Base-by-base conservation (phyloP, 2,329 filamentous ascomycete genomes). In the Aspergillus sp. region DNA sequence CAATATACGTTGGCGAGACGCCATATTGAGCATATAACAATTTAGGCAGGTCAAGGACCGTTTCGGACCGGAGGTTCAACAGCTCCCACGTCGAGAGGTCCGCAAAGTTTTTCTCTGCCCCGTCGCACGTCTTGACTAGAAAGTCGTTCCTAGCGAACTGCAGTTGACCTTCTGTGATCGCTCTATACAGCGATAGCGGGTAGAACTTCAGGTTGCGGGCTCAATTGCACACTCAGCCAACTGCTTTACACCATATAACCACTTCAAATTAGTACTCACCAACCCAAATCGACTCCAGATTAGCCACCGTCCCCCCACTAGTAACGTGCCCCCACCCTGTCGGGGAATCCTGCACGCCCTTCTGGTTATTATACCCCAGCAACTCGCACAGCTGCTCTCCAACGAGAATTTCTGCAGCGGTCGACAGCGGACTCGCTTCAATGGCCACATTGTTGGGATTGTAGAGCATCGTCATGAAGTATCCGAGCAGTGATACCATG, bases 391-490 rank as follows among this genome's bases (percentile, higher is more conserved):
- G 69, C 57, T 84, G 77, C 58, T 81, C 67, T 0, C 81, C 81
- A 2, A 80, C 81, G 45, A 77, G 71, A 5, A 80, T 75, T 63
- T 84, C 82, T 4, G 78, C 74, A 3, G 80, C 59, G 0, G 80
- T 83, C 0, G 79, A 78, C 13, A 82, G 64, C 0, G 81, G 81
- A 47, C 79, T 82, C 1, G 77, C 80, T 61, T 83, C 81, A 0
- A 81, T 66, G 1, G 80, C 72, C 1, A 83, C 77, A 41, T 83
- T 83, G 70, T 83, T 84, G 0, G 81, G 80, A 52, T 83, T 83
- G 61, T 82, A 83, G 25, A 83, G 38, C 81, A 83, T 83, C 0
- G 80, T 81, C 73, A 80, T 81, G 30, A 82, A 79, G 65, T 82
- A 82, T 0, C 81, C 81, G 3, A 82, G 70, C 3, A 82, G 56